These are phyloP conservation scores for Sporothrix phasma DNA, from an alignment of 2,329 filamentous ascomycete genomes.

Conservation along the genomic window DNA sequence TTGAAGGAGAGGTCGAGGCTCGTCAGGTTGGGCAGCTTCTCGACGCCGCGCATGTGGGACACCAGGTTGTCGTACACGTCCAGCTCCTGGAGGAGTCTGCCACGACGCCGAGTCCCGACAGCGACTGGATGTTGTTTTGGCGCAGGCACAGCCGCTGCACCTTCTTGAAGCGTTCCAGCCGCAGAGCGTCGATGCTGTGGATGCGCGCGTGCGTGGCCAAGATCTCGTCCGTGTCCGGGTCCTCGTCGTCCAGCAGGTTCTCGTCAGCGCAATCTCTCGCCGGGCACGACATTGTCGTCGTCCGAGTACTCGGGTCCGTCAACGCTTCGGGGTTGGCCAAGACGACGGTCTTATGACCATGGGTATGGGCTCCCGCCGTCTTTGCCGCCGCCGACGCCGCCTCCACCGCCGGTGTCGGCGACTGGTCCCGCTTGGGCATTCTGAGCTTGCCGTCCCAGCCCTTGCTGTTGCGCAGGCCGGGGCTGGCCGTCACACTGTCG, in stretches of 20 bases:
- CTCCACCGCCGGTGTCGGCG: neutral
- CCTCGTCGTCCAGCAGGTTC: constrained; percentile 53
- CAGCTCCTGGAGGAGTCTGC: constrained; percentile 66
- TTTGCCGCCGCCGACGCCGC: no score
- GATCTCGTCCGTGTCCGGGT: constrained; percentile 61
- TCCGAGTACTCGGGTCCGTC: constrained; percentile 80
- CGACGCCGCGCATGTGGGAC: constrained; percentile 72
- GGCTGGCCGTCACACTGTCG: constrained; percentile 33
- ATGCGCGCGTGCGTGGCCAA: constrained; percentile 84
- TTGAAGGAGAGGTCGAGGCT: constrained; percentile 92
- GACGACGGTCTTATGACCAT: constrained; percentile 30
- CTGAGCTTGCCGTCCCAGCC: constrained; percentile 81
- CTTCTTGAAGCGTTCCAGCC: constrained; percentile 73
- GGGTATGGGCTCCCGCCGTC: neutral
- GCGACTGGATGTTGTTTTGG: constrained; percentile 76
- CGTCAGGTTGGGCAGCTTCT: constrained; percentile 64
- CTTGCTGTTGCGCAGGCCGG: constrained; percentile 47
- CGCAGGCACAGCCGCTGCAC: constrained; percentile 75
- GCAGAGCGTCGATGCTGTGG: constrained; percentile 63
- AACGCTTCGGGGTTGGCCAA: constrained; percentile 72
- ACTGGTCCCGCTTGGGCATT: constrained; percentile 46
- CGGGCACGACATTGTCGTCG: constrained; percentile 55
- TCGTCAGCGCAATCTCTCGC: constrained; percentile 78
- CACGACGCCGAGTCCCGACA: constrained; percentile 52
- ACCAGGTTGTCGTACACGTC: constrained; percentile 97